Conservation (phyloP, 2,329 filamentous ascomycete species). For the Calonectria pauciramosa region DNA sequence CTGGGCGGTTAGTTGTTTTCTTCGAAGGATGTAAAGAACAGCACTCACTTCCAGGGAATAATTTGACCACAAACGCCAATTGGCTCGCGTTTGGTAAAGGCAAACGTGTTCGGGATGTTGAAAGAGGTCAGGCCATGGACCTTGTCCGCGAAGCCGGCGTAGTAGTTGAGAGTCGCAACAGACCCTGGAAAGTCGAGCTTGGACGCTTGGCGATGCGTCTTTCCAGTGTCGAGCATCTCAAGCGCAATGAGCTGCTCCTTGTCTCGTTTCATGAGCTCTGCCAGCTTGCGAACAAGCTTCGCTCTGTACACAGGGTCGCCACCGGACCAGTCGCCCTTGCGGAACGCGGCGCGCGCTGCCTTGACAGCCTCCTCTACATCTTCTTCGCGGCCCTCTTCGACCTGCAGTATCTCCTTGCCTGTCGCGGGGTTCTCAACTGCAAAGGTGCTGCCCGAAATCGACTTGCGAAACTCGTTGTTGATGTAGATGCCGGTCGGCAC, state of each 20-base stretch:
- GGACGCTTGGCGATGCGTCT: neutral
- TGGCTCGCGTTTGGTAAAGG: slow-evolving; percentile 7
- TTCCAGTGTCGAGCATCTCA: slow-evolving; percentile 14
- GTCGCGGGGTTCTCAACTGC: neutral
- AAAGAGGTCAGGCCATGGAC: neutral
- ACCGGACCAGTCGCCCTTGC: neutral
- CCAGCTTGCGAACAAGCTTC: neutral
- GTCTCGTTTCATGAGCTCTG: neutral
- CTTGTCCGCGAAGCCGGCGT: slow-evolving; percentile 16
- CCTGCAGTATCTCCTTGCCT: neutral
- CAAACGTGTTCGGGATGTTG: neutral
- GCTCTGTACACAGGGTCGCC: neutral
- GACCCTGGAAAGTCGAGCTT: neutral
- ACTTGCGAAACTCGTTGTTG: slow-evolving; percentile 10
- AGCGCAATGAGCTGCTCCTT: neutral
- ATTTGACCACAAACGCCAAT: slow-evolving; percentile 27
- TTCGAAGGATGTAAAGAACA: neutral
- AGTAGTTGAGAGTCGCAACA: neutral
- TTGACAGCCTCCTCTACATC: slow-evolving; percentile 15
- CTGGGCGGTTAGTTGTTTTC: too few relatives aligned
- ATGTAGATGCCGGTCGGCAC: slow-evolving; percentile 11
- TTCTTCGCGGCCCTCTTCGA: neutral
- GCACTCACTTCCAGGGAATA: slow-evolving; percentile 19
- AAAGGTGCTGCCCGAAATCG: neutral
- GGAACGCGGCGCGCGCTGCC: slow-evolving; percentile 6